Evolutionary conservation across 2,329 filamentous ascomycete genomes (phyloP), one percentile per base, ranked within the genome.

Genomic region (Ilyonectria destructans): DNA sequence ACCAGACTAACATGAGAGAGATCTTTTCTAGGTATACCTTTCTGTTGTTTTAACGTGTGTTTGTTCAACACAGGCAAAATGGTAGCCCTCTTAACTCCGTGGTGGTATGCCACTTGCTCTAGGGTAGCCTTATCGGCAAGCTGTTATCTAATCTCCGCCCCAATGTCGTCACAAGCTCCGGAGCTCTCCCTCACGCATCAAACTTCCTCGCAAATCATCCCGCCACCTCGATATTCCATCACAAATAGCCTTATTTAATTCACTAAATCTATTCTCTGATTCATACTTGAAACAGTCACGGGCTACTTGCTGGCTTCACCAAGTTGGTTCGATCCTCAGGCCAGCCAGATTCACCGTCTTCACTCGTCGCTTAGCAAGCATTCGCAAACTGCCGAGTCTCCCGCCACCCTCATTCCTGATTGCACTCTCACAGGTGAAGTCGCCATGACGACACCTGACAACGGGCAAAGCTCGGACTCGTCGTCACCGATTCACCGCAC

Each of bases 91-190:
- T 54, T 40, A 33, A 35, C 26, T 31, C 31, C 57, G 29, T n/a
- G 19, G 21, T 21, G 19, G 21, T 31, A n/a, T 49, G 23, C 19
- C 19, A 7, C n/a, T 51, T 19, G 12, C 51, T 35, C 19, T 54
- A 54, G 51, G 51, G 51, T 54, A 54, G 51, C 51, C 29, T 23
- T 35, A 21, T 54, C 51, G 9, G 29, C 3, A 6, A 6, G 13
- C 33, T 12, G 64, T 69, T 74, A 74, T 74, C 71, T 73, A 69
- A 74, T 74, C 71, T 73, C 70, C 71, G 71, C 17, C n/a, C 46
- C 45, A 58, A 74, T 74, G 71, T 74, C 71, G 71, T 74, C 71
- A 74, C 71, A 71, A 71, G 57, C 71, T 74, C 33, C 37, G 54
- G 65, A 48, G 69, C 71, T 71, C 48, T 43, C 33, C 51, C 61